Percentiles rank a stretch among this genome's conserved stretches.
Evolutionary conservation across 2,329 filamentous ascomycete genomes (phyloP).

Genomic region (Cryoendolithus antarcticus): DNA sequence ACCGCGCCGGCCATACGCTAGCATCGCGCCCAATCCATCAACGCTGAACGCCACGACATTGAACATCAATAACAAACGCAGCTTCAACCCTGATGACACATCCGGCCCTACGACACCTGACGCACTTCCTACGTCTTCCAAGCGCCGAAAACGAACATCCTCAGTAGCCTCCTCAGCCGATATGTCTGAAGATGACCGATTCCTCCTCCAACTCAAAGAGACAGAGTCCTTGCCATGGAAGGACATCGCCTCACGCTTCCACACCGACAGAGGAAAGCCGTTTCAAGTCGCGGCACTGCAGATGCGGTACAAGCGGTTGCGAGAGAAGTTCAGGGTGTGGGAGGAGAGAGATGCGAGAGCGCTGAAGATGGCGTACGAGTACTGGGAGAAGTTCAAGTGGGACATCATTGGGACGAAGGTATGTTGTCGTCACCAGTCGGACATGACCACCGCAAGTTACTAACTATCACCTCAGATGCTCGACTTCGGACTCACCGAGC

Average conservation of each 20-base stretch:
- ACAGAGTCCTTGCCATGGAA: constrained; percentile 43
- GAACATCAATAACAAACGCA: constrained; percentile 20
- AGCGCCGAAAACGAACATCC: constrained; percentile 30
- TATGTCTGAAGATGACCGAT: constrained; percentile 38
- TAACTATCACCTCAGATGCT: constrained; percentile 33
- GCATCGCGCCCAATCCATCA: constrained; percentile 32
- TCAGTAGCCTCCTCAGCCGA: constrained; percentile 25
- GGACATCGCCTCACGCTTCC: constrained; percentile 39
- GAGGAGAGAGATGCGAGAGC: constrained; percentile 38
- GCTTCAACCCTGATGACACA: constrained; percentile 26
- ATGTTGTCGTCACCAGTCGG: constrained; percentile 6
- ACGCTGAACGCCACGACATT: constrained; percentile 14
- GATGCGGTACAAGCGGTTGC: constrained; percentile 41
- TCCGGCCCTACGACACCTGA: constrained; percentile 16
- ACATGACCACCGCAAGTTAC: constrained; percentile 2
- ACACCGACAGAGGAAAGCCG: constrained; percentile 34
- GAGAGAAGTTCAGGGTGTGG: constrained; percentile 40
- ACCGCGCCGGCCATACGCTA: constrained; percentile 29
- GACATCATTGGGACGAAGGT: constrained; percentile 42
- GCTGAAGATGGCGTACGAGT: constrained; percentile 38
- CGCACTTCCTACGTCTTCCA: constrained; percentile 9
- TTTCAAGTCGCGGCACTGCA: constrained; percentile 42
- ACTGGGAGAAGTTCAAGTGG: constrained; percentile 42
- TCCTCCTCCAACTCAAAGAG: constrained; percentile 40
- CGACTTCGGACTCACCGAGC: constrained; percentile 37